Base-by-base conservation (phyloP, 352 stramenopile genomes). In the Bremia lactucae region DNA sequence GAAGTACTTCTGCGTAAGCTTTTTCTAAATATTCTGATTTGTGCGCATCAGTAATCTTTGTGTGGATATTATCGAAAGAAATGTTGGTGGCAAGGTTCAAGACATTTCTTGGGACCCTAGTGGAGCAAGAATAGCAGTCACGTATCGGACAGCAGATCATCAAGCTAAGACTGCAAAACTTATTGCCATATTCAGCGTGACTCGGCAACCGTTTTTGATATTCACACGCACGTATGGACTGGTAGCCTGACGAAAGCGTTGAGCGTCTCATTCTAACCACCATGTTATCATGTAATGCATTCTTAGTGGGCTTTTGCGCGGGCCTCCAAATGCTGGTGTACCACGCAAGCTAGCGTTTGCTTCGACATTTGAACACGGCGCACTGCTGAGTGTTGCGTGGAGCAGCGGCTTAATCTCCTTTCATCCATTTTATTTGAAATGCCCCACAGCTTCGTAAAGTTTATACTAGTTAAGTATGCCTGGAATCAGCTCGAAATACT, bases 361-460 rank as follows among this genome's bases (percentile, higher is more conserved):
- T 6, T 72, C 77, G 6, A 81, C 55, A 9, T 89, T 85, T 42
- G 63, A 86, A 20, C 50, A 83, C 26, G 72, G 77, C 3, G 67
- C 77, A 20, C 42, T 89, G 39, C 50, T 89, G 24, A 84, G 73
- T 23, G 56, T 89, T 42, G 67, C 60, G 6, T 89, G 77, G 77
- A 87, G 73, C 57, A 82, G 63, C n/a, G 77, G 77, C 0, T 49
- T 87, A 31, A 65, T 89, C 42, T 79, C 72, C 7, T 89, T 89
- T 47, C 62, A 86, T 45, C 77, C 77, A 16, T 89, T 89, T 49
- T 87, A 87, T 59, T 73, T 82, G 49, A 44, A 79, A 43, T 55
- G 69, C 9, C 57, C 56, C n/a, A 61, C 51, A 37, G 42, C 52
- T 16, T n/a, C n/a, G n/a, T n/a, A n/a, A n/a, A n/a, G n/a, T n/a